Evolutionary conservation across 2,329 filamentous ascomycete species (phyloP).

Genomic region (Colletotrichum somersetense): DNA sequence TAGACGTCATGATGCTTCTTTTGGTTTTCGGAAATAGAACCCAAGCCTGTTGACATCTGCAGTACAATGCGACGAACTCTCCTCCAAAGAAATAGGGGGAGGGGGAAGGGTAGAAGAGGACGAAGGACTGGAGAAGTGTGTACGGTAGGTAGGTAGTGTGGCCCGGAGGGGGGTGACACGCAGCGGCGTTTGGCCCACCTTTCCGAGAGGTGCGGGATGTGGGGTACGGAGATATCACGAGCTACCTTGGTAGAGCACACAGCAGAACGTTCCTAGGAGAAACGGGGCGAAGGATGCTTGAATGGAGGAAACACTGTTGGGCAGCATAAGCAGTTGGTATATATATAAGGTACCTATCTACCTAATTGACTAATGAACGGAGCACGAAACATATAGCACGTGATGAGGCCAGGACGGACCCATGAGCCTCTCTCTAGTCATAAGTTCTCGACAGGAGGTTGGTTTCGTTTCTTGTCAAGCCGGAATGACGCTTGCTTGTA

Average conservation of each 20-base stretch:
- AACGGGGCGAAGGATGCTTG: not conserved
- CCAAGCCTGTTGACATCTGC: not conserved
- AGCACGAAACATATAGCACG: not conserved
- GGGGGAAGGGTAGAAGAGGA: not conserved
- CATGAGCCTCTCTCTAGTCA: not conserved
- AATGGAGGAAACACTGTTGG: not conserved
- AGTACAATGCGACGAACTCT: not conserved
- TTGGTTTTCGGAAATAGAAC: slow-evolving; percentile 42
- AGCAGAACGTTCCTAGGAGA: not conserved
- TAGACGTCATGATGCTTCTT: slow-evolving; percentile 54
- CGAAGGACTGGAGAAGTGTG: not conserved
- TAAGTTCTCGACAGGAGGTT: not conserved
- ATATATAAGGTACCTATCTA: not conserved
- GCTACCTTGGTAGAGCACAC: not conserved
- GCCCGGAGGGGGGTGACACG: not conserved
- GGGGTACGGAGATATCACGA: slow-evolving; percentile 23
- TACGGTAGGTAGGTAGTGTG: not conserved
- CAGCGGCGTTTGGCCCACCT: slow-evolving; percentile 28
- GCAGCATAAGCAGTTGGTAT: not conserved
- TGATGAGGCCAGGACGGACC: not conserved
- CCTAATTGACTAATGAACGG: not conserved
- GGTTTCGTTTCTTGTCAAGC: no score
- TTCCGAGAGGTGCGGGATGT: slow-evolving; percentile 34
- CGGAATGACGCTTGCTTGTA: not conserved
- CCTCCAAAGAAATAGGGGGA: not conserved